Base-by-base conservation (phyloP, 164 flowering plant genomes). In the Aristolochia fimbriata region DNA sequence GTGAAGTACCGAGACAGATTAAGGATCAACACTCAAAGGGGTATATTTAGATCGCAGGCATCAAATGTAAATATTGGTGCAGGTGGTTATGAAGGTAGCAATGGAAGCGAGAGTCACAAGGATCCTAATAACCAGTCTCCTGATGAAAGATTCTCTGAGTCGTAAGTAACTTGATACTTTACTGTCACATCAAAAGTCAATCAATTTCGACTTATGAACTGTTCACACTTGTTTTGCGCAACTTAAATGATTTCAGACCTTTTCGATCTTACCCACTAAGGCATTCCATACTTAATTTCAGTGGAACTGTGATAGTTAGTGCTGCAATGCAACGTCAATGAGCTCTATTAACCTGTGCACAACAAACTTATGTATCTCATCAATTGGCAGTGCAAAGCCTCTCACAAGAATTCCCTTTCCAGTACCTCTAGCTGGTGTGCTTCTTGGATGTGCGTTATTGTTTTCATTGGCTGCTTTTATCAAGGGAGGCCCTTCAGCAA, bases 51-150 rank as follows among this genome's bases (percentile, higher is more conserved):
- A 27, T 24, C 31, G 19, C 56, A 52, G 27, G 56, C 56, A 23
- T 52, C 56, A 4, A 52, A 52, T 52, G 15, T 52, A n/a, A 52
- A 52, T 27, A 52, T 52, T 52, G 56, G 56, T 2, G 7, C 56
- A 13, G 56, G 56, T 22, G 56, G 30, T 20, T 52, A 52, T 52
- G 56, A 52, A 15, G 56, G 56, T 22, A 4, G 23, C 5, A 15
- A 52, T 16, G 56, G 27, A 23, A 52, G 23, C 23, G 56, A 52
- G 15, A 27, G 30, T 52, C 23, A 52, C 56, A 52, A 20, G 31
- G 11, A 12, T 23, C 23, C 27, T 24, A 22, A 31, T 23, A 52
- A 52, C 22, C 15, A 52, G 56, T 23, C 56, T 10, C 23, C 56
- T 52, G 56, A 13, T 22, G 56, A 23, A 22, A 15, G 22, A 23